Base-by-base conservation (phyloP, 2,329 filamentous ascomycete genomes). In the Penicillium sp. region DNA sequence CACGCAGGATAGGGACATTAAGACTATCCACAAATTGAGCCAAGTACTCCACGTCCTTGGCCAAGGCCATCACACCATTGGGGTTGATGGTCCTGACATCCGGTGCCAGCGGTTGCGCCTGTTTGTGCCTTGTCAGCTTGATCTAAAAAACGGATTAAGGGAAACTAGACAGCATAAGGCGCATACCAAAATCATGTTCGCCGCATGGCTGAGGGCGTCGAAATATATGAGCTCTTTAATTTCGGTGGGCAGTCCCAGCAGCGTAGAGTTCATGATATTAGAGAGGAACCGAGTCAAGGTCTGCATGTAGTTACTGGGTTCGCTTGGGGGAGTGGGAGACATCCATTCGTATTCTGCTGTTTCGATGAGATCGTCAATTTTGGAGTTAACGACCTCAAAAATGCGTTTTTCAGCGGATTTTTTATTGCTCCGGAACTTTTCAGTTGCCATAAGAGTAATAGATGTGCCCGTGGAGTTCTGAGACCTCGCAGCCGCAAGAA, bases 211-310 rank as follows among this genome's bases (percentile, higher is more conserved):
- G 35, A 99, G 83, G 0, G 95, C 95, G 71, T 98, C 95, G 70
- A 96, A 97, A 78, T 99, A 98, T 67, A 99, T 96, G 55, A 97
- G 86, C 72, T 96, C 92, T 72, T 98, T 98, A 75, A 99, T 97
- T 68, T 96, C 91, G 29, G 91, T 87, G 0, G 96, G 95, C n/a
- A 99, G 80, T 1, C 93, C 93, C 2, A 99, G 83, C 5, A 99
- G 82, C 0, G 96, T 96, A 1, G 91, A 95, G 70, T 88, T 93
- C 92, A 98, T 98, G 71, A 97, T 98, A 72, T 96, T 96, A 29
- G 89, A 90, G 21, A 99, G 81, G 72, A 98, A 99, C 13, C 89
- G 86, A 0, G 93, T 99, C 59, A 99, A 79, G 5, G 95, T 96
- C 71, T 95, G 89, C 87, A 99, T 96, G 76, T 99, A 99, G 65